Percentiles rank a stretch among this genome's conserved stretches.
Conservation (phyloP, 441 rosid species). For the Gossypium aridum region DNA sequence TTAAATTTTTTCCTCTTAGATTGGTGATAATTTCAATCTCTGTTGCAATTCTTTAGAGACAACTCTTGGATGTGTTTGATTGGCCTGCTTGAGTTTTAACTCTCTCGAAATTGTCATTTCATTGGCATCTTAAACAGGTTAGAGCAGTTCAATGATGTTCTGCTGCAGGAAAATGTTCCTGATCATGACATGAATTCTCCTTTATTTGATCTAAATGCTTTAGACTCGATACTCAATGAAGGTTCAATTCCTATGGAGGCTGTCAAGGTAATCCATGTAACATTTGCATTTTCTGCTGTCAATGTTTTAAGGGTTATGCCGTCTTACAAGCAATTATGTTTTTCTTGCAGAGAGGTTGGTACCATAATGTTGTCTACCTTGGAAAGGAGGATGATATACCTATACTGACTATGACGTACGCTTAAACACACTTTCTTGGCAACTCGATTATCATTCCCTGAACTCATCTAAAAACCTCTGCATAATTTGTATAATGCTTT, state of each 20-base stretch:
- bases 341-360: constrained; percentile 60
- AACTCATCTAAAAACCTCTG: neutral
- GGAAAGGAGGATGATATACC: constrained; percentile 59
- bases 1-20: constrained; percentile 8
- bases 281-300: constrained; percentile 3
- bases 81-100: neutral
- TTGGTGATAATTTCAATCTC: neutral
- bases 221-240: constrained; percentile 29
- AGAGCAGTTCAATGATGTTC: constrained; percentile 91
- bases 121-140: constrained; percentile 40
- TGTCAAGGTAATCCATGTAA: constrained; percentile 41
- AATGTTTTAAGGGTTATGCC: neutral
- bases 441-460: neutral
- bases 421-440: neutral
- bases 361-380: constrained; percentile 60
- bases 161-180: constrained; percentile 61
- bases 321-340: neutral
- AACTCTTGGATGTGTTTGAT: neutral
- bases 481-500: neutral
- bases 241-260: constrained; percentile 49
- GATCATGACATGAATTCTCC: constrained; percentile 35
- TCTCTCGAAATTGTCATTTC: neutral
- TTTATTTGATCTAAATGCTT: constrained; percentile 44
- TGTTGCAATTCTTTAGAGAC: neutral
- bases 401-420: constrained; percentile 81